Evolutionary conservation across 83 land plant genomes (phyloP).

Genomic region (Diphasiastrum complanatum): DNA sequence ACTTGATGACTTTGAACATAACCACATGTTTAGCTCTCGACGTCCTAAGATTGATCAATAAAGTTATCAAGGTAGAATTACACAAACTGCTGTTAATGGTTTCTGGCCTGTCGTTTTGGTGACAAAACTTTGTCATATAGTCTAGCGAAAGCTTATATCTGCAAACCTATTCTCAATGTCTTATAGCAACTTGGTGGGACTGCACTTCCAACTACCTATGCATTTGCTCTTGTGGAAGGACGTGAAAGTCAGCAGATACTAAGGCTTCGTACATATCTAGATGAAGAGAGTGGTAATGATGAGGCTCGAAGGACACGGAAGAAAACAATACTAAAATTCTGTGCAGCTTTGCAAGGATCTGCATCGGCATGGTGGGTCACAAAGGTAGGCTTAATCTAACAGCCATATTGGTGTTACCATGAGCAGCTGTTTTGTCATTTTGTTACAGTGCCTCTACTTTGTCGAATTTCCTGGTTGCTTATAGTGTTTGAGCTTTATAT

Average conservation of each 20-base stretch:
- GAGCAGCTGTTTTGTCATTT: neutral
- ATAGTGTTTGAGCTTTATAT: neutral
- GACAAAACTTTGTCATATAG: no score
- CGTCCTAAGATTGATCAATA: no score
- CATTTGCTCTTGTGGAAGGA: conserved; percentile 74
- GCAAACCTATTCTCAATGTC: no score
- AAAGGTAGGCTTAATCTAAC: conserved; percentile 36
- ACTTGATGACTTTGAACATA: no score
- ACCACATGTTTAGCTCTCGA: no score
- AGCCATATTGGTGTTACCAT: neutral
- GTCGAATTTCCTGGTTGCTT: neutral
- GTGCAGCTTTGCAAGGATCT: conserved; percentile 31
- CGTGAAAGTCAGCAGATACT: conserved; percentile 40
- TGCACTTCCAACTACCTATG: conserved; percentile 51
- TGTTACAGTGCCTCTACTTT: neutral
- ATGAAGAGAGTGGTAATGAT: conserved; percentile 22
- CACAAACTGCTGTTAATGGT: no score
- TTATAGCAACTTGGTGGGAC: conserved; percentile 46
- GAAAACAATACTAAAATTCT: conserved; percentile 26
- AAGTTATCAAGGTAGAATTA: no score
- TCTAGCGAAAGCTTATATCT: no score
- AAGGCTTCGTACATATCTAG: conserved; percentile 48
- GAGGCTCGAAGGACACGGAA: neutral
- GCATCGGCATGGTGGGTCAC: conserved; percentile 39
- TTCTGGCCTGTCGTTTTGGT: no score